A percentile compares a stretch with the other conserved stretches of the same genome.
Evolutionary conservation across 352 stramenopile genomes (phyloP).

Genomic region (Phytophthora crassamura): DNA sequence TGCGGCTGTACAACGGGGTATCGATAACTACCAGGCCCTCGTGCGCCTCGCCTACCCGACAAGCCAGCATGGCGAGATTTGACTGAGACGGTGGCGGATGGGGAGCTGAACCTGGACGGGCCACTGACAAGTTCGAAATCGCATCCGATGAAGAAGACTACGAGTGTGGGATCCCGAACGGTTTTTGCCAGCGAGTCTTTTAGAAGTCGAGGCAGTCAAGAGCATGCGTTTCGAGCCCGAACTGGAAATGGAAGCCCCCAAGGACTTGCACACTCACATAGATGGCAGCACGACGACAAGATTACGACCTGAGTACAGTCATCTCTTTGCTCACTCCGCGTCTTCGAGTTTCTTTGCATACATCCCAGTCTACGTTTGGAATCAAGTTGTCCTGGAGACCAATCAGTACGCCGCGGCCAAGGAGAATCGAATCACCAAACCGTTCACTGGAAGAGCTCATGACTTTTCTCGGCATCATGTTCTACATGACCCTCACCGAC

Average conservation of each 20-base stretch:
- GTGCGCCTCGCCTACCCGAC: too few relatives aligned
- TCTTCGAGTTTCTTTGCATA: constrained; percentile 10
- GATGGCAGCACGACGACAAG: too few relatives aligned
- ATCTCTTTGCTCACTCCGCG: constrained; percentile 13
- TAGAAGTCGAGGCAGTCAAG: constrained; percentile 8
- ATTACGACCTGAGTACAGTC: too few relatives aligned
- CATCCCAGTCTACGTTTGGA: constrained; percentile 4
- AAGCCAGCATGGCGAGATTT: too few relatives aligned
- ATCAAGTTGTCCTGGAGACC: constrained; percentile 7
- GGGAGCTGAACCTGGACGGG: too few relatives aligned
- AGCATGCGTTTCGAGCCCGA: too few relatives aligned
- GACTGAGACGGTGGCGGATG: too few relatives aligned
- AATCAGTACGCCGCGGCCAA: constrained; percentile 12
- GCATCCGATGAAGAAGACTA: constrained; percentile 5
- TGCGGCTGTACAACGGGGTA: too few relatives aligned
- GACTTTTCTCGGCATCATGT: constrained; percentile 16
- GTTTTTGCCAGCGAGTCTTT: constrained; percentile 9
- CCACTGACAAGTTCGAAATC: not conserved
- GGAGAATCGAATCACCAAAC: constrained; percentile 1
- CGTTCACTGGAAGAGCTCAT: constrained; percentile 20
- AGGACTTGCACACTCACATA: too few relatives aligned
- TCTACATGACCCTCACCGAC: too few relatives aligned
- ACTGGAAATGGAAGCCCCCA: too few relatives aligned
- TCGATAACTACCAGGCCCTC: too few relatives aligned
- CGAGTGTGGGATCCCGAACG: constrained; percentile 12